A percentile compares a stretch with the other conserved stretches of the same genome.
phyloP scores from a whole-genome alignment of 139 green algal genomes.

The Chlorella vulgaris region DNA sequence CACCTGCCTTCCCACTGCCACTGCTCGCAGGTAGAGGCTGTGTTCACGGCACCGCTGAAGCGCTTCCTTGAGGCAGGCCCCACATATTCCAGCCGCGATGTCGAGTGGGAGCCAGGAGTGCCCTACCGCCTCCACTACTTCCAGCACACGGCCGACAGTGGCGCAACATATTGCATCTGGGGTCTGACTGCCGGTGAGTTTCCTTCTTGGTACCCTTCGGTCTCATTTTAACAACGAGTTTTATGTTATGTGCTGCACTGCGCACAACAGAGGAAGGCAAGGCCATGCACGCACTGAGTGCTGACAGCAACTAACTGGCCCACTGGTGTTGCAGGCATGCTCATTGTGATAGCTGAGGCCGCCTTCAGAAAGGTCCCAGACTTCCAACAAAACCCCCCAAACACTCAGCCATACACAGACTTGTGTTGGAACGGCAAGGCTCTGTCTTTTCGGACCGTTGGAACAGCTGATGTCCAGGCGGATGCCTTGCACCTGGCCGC shows the following conservation, averaged over 20 bases:
- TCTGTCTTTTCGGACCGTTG: conserved; percentile 15
- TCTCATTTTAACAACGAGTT: conserved; percentile 22
- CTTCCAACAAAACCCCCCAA: conserved; percentile 48
- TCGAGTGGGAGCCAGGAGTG: conserved; percentile 45
- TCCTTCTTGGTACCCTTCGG: conserved; percentile 9
- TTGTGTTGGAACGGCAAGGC: conserved; percentile 26
- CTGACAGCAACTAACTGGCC: too few species aligned
- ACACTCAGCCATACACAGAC: conserved; percentile 25
- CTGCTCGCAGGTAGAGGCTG: conserved; percentile 54
- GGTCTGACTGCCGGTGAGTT: conserved; percentile 59
- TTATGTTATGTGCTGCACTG: not conserved
- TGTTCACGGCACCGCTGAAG: conserved; percentile 67
- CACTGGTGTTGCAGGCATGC: conserved; percentile 40
- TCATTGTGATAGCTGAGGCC: conserved; percentile 56
- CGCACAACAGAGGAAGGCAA: too few species aligned
- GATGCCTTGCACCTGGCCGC: not conserved
- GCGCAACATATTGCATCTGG: conserved; percentile 57
- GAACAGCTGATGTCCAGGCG: not conserved
- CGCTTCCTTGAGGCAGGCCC: conserved; percentile 44
- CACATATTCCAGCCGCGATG: conserved; percentile 39
- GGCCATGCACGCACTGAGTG: too few species aligned
- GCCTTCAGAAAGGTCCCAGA: conserved; percentile 36
- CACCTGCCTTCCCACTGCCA: not conserved
- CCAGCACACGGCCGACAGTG: too few species aligned
- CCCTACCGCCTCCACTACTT: conserved; percentile 51